Evolutionary conservation across 805 yeast genomes (phyloP).

Genomic region (Komagataella populi): DNA sequence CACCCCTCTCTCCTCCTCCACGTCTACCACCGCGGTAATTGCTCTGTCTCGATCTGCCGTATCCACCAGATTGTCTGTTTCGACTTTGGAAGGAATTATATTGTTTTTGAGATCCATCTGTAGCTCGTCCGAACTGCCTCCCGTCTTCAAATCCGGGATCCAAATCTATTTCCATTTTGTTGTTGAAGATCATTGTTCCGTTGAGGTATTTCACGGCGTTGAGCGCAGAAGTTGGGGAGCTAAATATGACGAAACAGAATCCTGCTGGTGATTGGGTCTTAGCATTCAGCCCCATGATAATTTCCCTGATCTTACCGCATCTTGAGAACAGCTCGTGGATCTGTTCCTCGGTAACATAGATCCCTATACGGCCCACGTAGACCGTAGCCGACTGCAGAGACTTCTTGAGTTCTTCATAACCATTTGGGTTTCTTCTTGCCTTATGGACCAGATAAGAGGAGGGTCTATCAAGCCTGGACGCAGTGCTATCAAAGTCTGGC

Average conservation of each 20-base stretch:
- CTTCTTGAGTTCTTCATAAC: constrained; percentile 49
- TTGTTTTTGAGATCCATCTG: constrained; percentile 75
- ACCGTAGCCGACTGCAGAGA: constrained; percentile 62
- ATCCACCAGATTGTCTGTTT: constrained; percentile 10
- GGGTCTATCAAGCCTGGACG: constrained; percentile 58
- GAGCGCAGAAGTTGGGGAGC: constrained; percentile 54
- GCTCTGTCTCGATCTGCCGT: constrained; percentile 2
- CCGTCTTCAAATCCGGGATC: constrained; percentile 97
- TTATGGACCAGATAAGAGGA: constrained; percentile 54
- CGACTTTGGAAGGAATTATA: constrained; percentile 3
- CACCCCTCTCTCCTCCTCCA: constrained; percentile 31
- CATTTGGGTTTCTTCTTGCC: constrained; percentile 39
- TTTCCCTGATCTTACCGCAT: constrained; percentile 65
- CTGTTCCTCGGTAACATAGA: constrained; percentile 91
- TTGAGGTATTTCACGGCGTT: constrained; percentile 74
- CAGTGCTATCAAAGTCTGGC: constrained; percentile 46
- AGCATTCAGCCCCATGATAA: constrained; percentile 91
- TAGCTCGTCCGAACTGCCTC: constrained; percentile 90
- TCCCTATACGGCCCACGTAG: constrained; percentile 84
- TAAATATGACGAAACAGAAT: constrained; percentile 82
- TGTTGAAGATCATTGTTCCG: constrained; percentile 75
- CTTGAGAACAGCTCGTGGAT: constrained; percentile 75
- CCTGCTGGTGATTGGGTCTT: constrained; percentile 92
- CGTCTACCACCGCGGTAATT: constrained; percentile 1
- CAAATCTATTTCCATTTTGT: constrained; percentile 70